phyloP scores from a whole-genome alignment of 2,329 filamentous ascomycete genomes.

The Thielaviopsis populi region DNA sequence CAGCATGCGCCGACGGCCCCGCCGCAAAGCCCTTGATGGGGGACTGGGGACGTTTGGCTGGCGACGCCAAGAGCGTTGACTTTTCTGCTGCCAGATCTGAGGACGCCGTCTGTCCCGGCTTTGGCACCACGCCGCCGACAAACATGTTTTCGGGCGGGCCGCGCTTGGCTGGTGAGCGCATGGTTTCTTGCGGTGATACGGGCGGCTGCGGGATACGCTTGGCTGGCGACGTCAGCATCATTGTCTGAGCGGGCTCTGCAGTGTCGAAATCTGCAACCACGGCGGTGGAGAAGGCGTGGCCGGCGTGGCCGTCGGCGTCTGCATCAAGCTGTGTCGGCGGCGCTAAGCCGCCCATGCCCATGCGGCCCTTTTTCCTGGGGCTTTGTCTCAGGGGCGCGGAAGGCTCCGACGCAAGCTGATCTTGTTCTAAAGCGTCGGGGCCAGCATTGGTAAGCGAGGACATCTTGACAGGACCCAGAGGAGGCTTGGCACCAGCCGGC shows the following conservation, averaged over 20 bases:
- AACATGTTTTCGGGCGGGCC: conserved; percentile 28
- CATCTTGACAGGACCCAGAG: conserved; percentile 50
- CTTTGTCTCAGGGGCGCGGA: conserved; percentile 39
- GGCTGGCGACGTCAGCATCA: conserved; percentile 39
- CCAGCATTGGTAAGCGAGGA: conserved; percentile 34
- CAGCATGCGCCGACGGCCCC: conserved; percentile 17
- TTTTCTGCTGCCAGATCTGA: conserved; percentile 24
- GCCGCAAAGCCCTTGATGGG: conserved; percentile 28
- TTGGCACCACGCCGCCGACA: conserved; percentile 12
- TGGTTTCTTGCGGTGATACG: conserved; percentile 38
- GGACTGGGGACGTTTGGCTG: conserved; percentile 36
- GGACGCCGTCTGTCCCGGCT: conserved; percentile 21
- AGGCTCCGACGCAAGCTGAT: conserved; percentile 41
- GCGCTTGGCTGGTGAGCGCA: conserved; percentile 42
- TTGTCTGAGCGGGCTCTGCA: neutral
- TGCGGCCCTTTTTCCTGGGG: conserved; percentile 31
- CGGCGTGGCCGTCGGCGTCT: neutral
- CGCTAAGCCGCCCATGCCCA: neutral
- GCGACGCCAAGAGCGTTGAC: conserved; percentile 31
- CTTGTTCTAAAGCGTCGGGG: conserved; percentile 22
- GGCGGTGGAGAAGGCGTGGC: neutral
- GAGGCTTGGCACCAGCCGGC: conserved; percentile 31
- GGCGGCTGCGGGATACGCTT: conserved; percentile 30
- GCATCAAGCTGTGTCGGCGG: neutral
- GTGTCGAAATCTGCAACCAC: neutral